These are phyloP conservation scores for Gastrolobium villosum DNA, from an alignment of 306 rosid genomes.

Conservation along the genomic window DNA sequence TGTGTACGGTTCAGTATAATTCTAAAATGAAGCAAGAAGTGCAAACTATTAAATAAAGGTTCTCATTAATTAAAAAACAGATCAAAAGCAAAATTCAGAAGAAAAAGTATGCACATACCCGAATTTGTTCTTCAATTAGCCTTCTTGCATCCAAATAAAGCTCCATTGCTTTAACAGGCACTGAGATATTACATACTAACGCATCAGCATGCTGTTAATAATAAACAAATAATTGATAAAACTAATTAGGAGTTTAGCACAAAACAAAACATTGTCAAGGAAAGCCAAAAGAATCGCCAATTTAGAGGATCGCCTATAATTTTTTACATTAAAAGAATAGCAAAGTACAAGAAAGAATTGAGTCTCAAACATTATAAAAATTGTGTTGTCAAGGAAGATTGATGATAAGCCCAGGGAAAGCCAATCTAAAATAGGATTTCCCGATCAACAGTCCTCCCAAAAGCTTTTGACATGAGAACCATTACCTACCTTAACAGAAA, in stretches of 20 bases:
- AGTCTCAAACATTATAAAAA: not conserved
- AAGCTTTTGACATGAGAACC: constrained; percentile 9
- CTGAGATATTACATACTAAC: constrained; percentile 56
- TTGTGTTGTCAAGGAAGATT: not conserved
- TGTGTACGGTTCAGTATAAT: constrained; percentile 85
- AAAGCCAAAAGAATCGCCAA: not conserved
- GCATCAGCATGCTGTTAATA: constrained; percentile 42
- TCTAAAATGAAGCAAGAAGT: constrained; percentile 57
- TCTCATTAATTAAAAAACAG: not conserved
- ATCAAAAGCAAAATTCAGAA: constrained; percentile 27
- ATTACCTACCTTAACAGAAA: not conserved
- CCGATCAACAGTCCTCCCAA: not conserved
- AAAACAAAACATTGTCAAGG: not conserved
- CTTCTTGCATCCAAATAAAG: constrained; percentile 86
- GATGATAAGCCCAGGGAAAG: not conserved
- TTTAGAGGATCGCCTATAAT: not conserved
- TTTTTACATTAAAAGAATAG: not conserved
- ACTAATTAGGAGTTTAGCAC: not conserved
- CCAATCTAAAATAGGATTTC: constrained; percentile 2
- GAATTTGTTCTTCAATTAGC: constrained; percentile 82
- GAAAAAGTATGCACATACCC: constrained; percentile 55
- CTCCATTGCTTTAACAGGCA: constrained; percentile 86
- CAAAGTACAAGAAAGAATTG: not conserved
- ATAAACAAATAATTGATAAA: not conserved
- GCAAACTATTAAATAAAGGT: constrained; percentile 31